Percentiles rank a stretch among this genome's conserved stretches.
phyloP scores from a whole-genome alignment of 352 stramenopile species.

The Globisporangium paroecandrum region DNA sequence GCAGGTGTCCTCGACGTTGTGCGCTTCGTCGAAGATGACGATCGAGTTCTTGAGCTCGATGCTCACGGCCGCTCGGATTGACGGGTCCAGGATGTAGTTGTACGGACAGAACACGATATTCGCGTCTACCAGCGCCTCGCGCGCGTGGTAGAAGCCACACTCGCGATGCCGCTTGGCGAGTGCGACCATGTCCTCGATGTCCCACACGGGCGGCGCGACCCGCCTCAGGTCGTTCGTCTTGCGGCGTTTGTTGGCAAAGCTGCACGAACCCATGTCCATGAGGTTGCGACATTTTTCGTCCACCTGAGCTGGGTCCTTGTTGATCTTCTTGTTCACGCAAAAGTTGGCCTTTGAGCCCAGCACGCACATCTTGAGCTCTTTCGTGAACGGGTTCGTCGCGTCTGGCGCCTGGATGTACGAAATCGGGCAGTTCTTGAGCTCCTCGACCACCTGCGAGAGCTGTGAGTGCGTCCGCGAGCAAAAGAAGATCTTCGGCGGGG shows the following conservation, averaged over 20 bases:
- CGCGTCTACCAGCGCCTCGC: slow-evolving; percentile 42
- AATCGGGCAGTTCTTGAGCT: slow-evolving; percentile 73
- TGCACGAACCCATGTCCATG: slow-evolving; percentile 50
- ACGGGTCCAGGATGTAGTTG: slow-evolving; percentile 83
- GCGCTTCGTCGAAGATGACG: slow-evolving; percentile 81
- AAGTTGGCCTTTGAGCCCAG: slow-evolving; percentile 78
- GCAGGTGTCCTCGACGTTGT: slow-evolving; percentile 88
- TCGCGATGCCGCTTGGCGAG: slow-evolving; percentile 73
- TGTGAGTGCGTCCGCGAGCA: slow-evolving; percentile 88
- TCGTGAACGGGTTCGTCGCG: slow-evolving; percentile 28
- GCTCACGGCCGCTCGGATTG: slow-evolving; percentile 60
- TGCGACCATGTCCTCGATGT: slow-evolving; percentile 80
- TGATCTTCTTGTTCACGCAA: slow-evolving; percentile 76
- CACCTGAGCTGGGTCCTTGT: slow-evolving; percentile 47
- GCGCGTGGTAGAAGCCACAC: slow-evolving; percentile 77
- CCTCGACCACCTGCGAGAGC: slow-evolving; percentile 73
- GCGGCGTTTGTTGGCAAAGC: slow-evolving; percentile 54
- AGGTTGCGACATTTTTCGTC: slow-evolving; percentile 75
- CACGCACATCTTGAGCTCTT: slow-evolving; percentile 69
- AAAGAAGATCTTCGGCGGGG: slow-evolving; percentile 77
- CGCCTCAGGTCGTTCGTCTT: slow-evolving; percentile 48
- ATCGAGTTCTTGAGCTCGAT: slow-evolving; percentile 78
- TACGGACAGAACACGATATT: slow-evolving; percentile 88
- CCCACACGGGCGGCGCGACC: slow-evolving; percentile 65
- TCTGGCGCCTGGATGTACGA: slow-evolving; percentile 54